phyloP scores from a whole-genome alignment of 768 basidiomycete species.

The Macrocybe gigantea region DNA sequence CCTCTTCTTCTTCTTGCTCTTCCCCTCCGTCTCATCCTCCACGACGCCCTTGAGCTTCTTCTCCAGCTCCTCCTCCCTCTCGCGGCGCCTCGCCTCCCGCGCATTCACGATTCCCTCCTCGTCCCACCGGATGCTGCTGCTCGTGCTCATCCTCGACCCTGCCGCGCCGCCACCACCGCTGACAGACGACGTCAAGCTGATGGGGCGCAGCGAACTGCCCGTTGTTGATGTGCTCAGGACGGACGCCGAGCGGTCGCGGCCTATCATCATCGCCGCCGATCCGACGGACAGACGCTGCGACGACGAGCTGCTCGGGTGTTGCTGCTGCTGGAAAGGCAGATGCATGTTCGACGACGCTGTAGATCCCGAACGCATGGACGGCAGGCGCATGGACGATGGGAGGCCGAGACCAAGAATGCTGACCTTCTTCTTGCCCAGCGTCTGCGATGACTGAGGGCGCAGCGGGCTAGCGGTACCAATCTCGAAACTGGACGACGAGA shows the following conservation, averaged over 20 bases:
- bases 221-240: conserved; percentile 24
- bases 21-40: conserved; percentile 32
- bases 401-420: conserved; percentile 59
- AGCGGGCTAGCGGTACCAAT: conserved; percentile 41
- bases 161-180: conserved; percentile 1
- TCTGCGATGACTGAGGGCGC: conserved; percentile 22
- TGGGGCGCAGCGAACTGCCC: conserved; percentile 36
- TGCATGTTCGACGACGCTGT: conserved; percentile 25
- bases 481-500: conserved; percentile 64
- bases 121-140: conserved; percentile 48
- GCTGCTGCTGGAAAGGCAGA: conserved; percentile 4
- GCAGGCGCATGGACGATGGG: conserved; percentile 48
- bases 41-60: conserved; percentile 36
- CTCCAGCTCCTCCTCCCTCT: conserved; percentile 34
- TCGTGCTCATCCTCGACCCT: conserved; percentile 24
- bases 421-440: conserved; percentile 49
- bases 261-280: conserved; percentile 16
- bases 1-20: conserved; percentile 28
- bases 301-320: not conserved
- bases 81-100: conserved; percentile 35
- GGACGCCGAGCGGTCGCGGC: conserved; percentile 30
- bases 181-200: conserved; percentile 25
- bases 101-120: conserved; percentile 42
- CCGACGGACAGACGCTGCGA: conserved; percentile 32
- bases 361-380: conserved; percentile 31